These are phyloP conservation scores for Oryza punctata DNA, from an alignment of 176 grass and related monocot genomes.

Conservation along the genomic window DNA sequence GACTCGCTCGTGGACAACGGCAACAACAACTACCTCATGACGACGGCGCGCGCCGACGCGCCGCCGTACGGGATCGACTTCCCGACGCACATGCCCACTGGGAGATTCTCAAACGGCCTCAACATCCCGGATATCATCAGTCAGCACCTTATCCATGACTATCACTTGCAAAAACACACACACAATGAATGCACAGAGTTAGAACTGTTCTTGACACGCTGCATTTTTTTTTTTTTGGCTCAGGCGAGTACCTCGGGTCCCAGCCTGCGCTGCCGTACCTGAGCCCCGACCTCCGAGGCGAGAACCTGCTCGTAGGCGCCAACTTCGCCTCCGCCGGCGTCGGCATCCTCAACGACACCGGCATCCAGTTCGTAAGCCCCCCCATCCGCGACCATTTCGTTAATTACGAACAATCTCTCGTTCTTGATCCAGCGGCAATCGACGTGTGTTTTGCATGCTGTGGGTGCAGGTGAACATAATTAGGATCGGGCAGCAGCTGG, in stretches of 20 bases:
- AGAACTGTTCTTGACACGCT: background rate
- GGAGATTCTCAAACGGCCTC: constrained; percentile 78
- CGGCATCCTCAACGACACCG: constrained; percentile 85
- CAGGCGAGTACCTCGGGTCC: constrained; percentile 64
- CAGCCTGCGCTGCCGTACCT: constrained; percentile 61
- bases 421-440: too few relatives aligned
- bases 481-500: constrained; percentile 66
- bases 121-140: constrained; percentile 90
- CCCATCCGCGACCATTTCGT: background rate
- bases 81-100: constrained; percentile 64
- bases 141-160: background rate
- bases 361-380: constrained; percentile 67
- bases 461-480: constrained; percentile 69
- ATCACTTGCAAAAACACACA: background rate
- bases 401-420: background rate
- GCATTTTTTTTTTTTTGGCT: background rate
- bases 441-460: background rate
- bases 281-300: constrained; percentile 61
- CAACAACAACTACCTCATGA: constrained; percentile 80
- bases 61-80: constrained; percentile 83
- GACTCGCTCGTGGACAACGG: constrained; percentile 84
- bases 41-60: constrained; percentile 64
- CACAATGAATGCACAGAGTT: background rate
- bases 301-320: constrained; percentile 71
- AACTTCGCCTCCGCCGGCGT: constrained; percentile 86